phyloP scores from a whole-genome alignment of 1,284 basidiomycete genomes.

The Coniferiporia sulphurascens region DNA sequence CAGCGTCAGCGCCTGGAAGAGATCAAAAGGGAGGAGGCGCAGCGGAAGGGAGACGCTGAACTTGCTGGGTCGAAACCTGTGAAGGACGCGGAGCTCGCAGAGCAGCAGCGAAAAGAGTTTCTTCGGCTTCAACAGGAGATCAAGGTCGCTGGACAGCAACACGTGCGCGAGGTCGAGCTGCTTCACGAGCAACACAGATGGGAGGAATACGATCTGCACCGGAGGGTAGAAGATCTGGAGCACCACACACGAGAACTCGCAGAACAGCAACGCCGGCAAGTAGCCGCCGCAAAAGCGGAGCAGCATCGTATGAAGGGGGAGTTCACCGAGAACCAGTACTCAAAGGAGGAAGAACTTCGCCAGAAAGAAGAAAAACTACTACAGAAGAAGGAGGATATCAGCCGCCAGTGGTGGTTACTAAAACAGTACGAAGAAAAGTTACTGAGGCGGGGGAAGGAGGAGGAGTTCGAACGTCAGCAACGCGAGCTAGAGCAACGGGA shows the following conservation, averaged over 20 bases:
- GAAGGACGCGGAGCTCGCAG: constrained; percentile 4
- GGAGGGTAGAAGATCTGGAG: constrained; percentile 1
- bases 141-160: not conserved
- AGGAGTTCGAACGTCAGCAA: constrained; percentile 4
- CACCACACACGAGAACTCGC: not conserved
- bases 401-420: constrained; percentile 4
- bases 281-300: not conserved
- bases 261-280: constrained; percentile 2
- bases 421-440: constrained; percentile 9
- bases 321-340: not conserved
- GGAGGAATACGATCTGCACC: not conserved
- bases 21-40: not conserved
- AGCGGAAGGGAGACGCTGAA: not conserved
- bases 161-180: not conserved
- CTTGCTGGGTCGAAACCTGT: not conserved
- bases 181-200: not conserved
- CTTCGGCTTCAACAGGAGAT: not conserved
- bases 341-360: constrained; percentile 4
- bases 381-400: constrained; percentile 11
- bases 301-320: not conserved
- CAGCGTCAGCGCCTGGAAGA: constrained; percentile 5
- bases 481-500: constrained; percentile 11
- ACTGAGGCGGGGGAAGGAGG: constrained; percentile 2
- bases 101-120: not conserved
- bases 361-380: too few relatives aligned